Percentiles rank a stretch among this genome's conserved stretches.
Conservation (phyloP, 2,329 filamentous ascomycete genomes). For the Aspergillus sp. region DNA sequence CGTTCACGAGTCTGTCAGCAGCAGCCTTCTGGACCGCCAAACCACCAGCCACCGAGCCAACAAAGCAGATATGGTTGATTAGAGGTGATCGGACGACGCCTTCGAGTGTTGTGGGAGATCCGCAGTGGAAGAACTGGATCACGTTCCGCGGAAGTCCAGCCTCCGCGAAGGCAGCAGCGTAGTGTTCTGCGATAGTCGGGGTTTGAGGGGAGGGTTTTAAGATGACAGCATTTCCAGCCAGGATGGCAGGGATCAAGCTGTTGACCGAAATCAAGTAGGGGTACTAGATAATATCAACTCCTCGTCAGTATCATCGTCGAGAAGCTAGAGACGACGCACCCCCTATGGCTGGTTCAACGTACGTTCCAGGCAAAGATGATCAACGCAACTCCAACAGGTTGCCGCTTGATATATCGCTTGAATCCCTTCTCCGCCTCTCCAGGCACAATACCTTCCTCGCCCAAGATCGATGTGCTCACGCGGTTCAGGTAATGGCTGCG, state of each 20-base stretch:
- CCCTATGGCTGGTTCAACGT: conserved; percentile 34
- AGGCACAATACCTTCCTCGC: conserved; percentile 60
- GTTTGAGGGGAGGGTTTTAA: conserved; percentile 94
- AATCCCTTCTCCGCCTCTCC: conserved; percentile 85
- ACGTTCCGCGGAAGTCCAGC: conserved; percentile 80
- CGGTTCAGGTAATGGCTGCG: conserved; percentile 81
- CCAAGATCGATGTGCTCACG: conserved; percentile 70
- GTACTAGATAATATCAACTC: conserved; percentile 58
- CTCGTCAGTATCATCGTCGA: conserved; percentile 1
- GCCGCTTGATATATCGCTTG: conserved; percentile 82
- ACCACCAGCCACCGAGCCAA: conserved; percentile 84
- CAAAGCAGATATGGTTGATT: conserved; percentile 83
- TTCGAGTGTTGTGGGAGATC: conserved; percentile 71
- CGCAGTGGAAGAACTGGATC: conserved; percentile 88
- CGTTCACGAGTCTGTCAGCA: conserved; percentile 74
- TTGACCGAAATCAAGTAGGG: conserved; percentile 93
- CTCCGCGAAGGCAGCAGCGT: conserved; percentile 69
- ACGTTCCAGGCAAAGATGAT: conserved; percentile 97
- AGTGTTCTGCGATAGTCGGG: conserved; percentile 82
- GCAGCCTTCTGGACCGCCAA: conserved; percentile 81
- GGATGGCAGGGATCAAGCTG: conserved; percentile 83
- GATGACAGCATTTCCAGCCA: conserved; percentile 86
- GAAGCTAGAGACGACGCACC: neutral
- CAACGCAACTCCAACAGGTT: conserved; percentile 80
- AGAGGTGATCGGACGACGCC: conserved; percentile 70